Conservation (phyloP, 495 filamentous ascomycete species). For the Hyaloscypha finlandica region DNA sequence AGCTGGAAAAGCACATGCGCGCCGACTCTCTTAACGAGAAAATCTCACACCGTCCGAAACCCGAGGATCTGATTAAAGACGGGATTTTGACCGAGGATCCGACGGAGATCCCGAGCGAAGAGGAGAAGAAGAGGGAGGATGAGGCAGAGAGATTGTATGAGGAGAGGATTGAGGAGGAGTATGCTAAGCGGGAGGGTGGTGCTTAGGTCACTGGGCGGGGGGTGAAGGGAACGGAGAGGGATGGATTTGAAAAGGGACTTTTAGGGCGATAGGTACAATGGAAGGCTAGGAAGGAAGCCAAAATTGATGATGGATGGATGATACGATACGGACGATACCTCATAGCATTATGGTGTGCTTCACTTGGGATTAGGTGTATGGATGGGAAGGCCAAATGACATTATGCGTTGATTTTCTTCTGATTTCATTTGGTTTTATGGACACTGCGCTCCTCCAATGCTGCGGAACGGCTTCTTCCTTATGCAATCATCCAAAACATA, state of each 20-base stretch:
- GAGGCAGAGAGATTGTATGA: slow-evolving; percentile 9
- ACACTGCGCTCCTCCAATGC: background rate
- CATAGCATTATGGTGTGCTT: background rate
- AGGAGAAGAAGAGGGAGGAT: slow-evolving; percentile 3
- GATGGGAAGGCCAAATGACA: slow-evolving; percentile 7
- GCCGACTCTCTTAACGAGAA: slow-evolving; percentile 82
- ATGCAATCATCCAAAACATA: slow-evolving; percentile 30
- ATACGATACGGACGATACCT: background rate
- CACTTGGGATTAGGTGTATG: background rate
- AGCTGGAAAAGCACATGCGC: slow-evolving; percentile 84
- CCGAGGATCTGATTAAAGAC: slow-evolving; percentile 72
- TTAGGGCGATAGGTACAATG: background rate
- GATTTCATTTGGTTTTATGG: background rate
- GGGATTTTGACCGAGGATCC: slow-evolving; percentile 73
- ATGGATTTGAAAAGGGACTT: background rate
- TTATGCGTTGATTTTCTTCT: background rate
- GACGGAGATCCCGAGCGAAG: slow-evolving; percentile 31
- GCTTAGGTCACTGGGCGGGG: slow-evolving; percentile 25
- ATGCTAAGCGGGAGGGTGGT: slow-evolving; percentile 42
- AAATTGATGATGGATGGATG: slow-evolving; percentile 2
- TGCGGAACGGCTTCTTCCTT: background rate
- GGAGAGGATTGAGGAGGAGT: slow-evolving; percentile 38
- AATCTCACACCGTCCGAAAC: slow-evolving; percentile 71
- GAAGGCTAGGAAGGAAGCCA: background rate
- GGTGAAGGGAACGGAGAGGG: background rate